These are phyloP conservation scores for Scleroderma citrinum DNA, from an alignment of 768 basidiomycete genomes.

Conservation along the genomic window DNA sequence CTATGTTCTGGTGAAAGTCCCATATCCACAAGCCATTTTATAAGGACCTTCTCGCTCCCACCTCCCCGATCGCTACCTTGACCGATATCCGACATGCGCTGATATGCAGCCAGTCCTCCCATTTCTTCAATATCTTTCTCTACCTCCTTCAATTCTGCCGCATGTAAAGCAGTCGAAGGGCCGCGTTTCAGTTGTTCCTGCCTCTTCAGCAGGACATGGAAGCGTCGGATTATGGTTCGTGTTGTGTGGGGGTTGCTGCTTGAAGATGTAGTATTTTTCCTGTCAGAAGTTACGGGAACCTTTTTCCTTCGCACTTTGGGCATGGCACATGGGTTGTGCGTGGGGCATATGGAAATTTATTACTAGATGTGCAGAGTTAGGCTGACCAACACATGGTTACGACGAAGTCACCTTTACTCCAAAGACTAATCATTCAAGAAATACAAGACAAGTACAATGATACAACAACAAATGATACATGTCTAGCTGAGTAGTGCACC, in stretches of 20 bases:
- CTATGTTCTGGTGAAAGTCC: slow-evolving; percentile 25
- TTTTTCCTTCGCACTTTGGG: slow-evolving; percentile 41
- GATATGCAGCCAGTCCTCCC: slow-evolving; percentile 80
- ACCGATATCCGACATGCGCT: slow-evolving; percentile 76
- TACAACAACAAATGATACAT: not conserved
- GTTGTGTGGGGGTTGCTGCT: slow-evolving; percentile 51
- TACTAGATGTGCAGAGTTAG: too few species aligned
- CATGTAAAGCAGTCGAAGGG: slow-evolving; percentile 10
- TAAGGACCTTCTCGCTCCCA: slow-evolving; percentile 76
- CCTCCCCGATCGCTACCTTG: slow-evolving; percentile 81
- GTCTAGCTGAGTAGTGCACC: not conserved
- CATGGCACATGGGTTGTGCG: slow-evolving; percentile 25
- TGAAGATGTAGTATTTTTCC: slow-evolving; percentile 15
- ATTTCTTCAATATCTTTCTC: slow-evolving; percentile 56
- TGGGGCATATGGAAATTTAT: not conserved
- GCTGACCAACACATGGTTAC: too few species aligned
- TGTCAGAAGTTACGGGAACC: slow-evolving; percentile 34
- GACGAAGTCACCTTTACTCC: too few species aligned
- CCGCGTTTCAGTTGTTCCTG: slow-evolving; percentile 47
- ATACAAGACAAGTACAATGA: not conserved
- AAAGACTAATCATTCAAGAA: too few species aligned
- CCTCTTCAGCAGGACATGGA: slow-evolving; percentile 74
- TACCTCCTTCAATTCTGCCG: slow-evolving; percentile 42
- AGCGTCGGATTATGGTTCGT: slow-evolving; percentile 69
- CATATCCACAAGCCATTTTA: slow-evolving; percentile 67